phyloP scores from a whole-genome alignment of 1,284 basidiomycete genomes.

The Farysia itapuensis region DNA sequence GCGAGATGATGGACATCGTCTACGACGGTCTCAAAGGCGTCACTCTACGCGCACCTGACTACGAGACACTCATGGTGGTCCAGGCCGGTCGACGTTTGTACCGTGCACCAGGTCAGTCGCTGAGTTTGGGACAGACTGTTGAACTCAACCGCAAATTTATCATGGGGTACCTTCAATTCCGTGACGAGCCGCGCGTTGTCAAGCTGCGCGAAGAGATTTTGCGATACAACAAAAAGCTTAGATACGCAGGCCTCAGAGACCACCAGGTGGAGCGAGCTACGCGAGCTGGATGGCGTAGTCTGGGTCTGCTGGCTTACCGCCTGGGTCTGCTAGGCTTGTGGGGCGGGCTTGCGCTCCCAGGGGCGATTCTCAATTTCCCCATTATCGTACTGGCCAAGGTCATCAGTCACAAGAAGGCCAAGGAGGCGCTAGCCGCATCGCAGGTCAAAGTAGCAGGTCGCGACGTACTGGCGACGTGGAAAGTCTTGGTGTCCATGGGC shows the following conservation, averaged over 20 bases:
- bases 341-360: slow-evolving; percentile 85
- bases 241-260: slow-evolving; percentile 93
- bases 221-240: slow-evolving; percentile 86
- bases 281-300: slow-evolving; percentile 74
- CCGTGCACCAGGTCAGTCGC: slow-evolving; percentile 88
- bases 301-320: slow-evolving; percentile 83
- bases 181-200: slow-evolving; percentile 87
- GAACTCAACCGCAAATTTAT: slow-evolving; percentile 93
- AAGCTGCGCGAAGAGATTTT: slow-evolving; percentile 81
- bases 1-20: slow-evolving; percentile 84
- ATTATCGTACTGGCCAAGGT: slow-evolving; percentile 91
- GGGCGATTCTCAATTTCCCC: slow-evolving; percentile 90
- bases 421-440: slow-evolving; percentile 95
- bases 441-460: slow-evolving; percentile 92
- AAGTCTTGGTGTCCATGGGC: slow-evolving; percentile 90
- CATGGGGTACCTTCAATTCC: slow-evolving; percentile 87
- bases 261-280: slow-evolving; percentile 84
- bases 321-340: slow-evolving; percentile 78
- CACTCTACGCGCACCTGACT: slow-evolving; percentile 93
- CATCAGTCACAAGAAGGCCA: slow-evolving; percentile 85
- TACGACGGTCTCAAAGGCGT: slow-evolving; percentile 97
- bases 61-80: slow-evolving; percentile 95
- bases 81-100: slow-evolving; percentile 94
- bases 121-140: slow-evolving; percentile 93
- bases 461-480: slow-evolving; percentile 97